These are phyloP conservation scores for Leptographium wingfieldii DNA, from an alignment of 2,329 filamentous ascomycete genomes.

Conservation along the genomic window DNA sequence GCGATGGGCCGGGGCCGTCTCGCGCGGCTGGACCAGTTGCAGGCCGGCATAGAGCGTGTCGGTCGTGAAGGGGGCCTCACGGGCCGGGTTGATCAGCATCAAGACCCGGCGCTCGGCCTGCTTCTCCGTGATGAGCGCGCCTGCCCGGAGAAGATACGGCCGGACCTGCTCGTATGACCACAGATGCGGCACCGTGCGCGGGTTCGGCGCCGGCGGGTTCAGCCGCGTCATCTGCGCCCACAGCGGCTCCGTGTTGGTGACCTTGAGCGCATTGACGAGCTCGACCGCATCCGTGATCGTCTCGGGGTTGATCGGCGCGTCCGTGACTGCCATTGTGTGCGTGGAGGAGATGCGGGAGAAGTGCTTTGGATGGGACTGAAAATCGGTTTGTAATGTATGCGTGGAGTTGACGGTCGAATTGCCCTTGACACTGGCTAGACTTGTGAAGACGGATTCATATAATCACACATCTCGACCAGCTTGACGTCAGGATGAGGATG, in stretches of 20 bases:
- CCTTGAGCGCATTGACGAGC: not conserved
- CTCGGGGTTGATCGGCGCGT: not conserved
- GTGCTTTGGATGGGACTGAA: too few relatives aligned
- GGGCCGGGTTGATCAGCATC: slow-evolving; percentile 23
- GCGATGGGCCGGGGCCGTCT: slow-evolving; percentile 38
- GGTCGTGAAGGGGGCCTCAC: slow-evolving; percentile 36
- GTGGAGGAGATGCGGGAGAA: too few relatives aligned
- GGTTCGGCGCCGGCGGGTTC: slow-evolving; percentile 31
- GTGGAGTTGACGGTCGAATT: too few relatives aligned
- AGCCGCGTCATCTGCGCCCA: slow-evolving; percentile 31
- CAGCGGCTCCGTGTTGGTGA: slow-evolving; percentile 18
- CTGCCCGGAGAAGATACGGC: slow-evolving; percentile 20
- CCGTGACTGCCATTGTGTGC: not conserved
- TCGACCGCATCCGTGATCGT: not conserved
- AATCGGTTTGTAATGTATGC: too few relatives aligned
- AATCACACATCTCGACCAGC: too few relatives aligned
- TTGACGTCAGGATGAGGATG: too few relatives aligned
- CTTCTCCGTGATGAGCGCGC: slow-evolving; percentile 19
- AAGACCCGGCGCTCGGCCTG: slow-evolving; percentile 24
- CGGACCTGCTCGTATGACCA: slow-evolving; percentile 22
- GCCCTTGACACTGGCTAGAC: too few relatives aligned
- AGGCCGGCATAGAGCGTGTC: slow-evolving; percentile 43
- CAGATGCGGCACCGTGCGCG: slow-evolving; percentile 21
- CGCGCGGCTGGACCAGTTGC: slow-evolving; percentile 40
- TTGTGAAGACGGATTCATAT: too few relatives aligned